Evolutionary conservation across 805 yeast species (phyloP), one percentile per base, ranked within the genome.

Genomic region (Myxozyma sirexii): DNA sequence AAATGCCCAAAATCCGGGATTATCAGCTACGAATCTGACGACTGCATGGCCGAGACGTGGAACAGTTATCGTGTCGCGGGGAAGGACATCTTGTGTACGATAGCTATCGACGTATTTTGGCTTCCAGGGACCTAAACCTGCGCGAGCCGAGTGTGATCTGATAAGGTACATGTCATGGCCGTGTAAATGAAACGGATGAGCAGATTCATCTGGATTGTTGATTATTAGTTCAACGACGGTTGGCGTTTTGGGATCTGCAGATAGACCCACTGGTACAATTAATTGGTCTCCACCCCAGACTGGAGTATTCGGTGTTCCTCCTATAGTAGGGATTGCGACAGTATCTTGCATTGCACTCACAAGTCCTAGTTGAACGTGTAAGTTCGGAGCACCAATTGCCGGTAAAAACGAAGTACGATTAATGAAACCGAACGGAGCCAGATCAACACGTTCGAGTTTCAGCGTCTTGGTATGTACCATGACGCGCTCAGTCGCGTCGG

Each of bases 1-100:
- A 93, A 94, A 93, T 85, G 86, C 83, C 99, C 98, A 93, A 27
- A 91, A 90, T 77, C 99, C 99, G 29, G 98, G 98, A 74, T 93
- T 93, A 72, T 88, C 86, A 50, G 98, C 97, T 71, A 83, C 83
- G 80, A 90, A 93, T 74, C 98, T 83, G 65, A 93, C 71, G 29
- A 90, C 92, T 69, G 90, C 82, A 77, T 89, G 86, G 1, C 97
- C 91, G 71, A 87, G 88, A 23, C 96, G 90, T 72, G 84, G 82
- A 49, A 88, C 89, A 68, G 85, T 86, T 8, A 88, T 76, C 8
- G 87, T 83, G 73, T 93, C 99, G 77, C 99, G 85, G 61, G 82
- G 77, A 84, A 88, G 80, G 63, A 97, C 97, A 68, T 79, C 76
- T 53, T 84, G 83, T 41, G 96, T 93, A 5, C 19, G 19, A 33